A percentile compares a stretch with the other conserved stretches of the same genome.
phyloP scores from a whole-genome alignment of 1,139 yeast species.

The Zhuliangozyma blackwelliae region DNA sequence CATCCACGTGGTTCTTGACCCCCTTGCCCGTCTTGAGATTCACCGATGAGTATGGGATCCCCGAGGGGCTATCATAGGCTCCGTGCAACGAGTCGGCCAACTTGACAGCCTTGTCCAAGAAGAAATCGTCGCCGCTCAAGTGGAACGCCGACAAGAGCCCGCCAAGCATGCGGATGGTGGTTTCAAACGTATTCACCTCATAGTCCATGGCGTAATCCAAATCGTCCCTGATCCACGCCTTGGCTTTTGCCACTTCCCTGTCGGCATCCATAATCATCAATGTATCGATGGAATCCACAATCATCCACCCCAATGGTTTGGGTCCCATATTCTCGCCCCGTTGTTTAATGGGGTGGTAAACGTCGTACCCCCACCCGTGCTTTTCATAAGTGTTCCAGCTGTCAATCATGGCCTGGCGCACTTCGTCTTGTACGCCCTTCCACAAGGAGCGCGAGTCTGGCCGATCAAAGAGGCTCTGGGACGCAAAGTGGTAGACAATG shows the following conservation, averaged over 20 bases:
- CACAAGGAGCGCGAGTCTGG: constrained; percentile 14
- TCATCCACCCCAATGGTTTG: constrained; percentile 89
- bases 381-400: constrained; percentile 77
- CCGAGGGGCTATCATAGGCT: constrained; percentile 61
- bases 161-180: constrained; percentile 91
- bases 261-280: constrained; percentile 74
- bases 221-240: constrained; percentile 65
- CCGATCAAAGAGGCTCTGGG: background rate
- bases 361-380: constrained; percentile 73
- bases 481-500: constrained; percentile 22
- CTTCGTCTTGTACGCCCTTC: constrained; percentile 50
- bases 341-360: constrained; percentile 47
- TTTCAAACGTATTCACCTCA: constrained; percentile 82
- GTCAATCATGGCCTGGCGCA: constrained; percentile 60
- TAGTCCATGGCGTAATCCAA: constrained; percentile 54
- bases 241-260: constrained; percentile 61
- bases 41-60: constrained; percentile 77
- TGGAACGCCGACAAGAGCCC: constrained; percentile 83
- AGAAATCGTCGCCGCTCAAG: constrained; percentile 64
- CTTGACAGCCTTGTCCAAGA: constrained; percentile 73
- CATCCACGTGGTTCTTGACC: constrained; percentile 56
- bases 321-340: constrained; percentile 76
- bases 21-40: constrained; percentile 65
- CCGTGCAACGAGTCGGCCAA: constrained; percentile 63
- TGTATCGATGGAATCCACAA: constrained; percentile 86